A percentile compares a stretch with the other conserved stretches of the same genome.
Conservation (phyloP, 352 stramenopile genomes). For the Globisporangium radiosum region DNA sequence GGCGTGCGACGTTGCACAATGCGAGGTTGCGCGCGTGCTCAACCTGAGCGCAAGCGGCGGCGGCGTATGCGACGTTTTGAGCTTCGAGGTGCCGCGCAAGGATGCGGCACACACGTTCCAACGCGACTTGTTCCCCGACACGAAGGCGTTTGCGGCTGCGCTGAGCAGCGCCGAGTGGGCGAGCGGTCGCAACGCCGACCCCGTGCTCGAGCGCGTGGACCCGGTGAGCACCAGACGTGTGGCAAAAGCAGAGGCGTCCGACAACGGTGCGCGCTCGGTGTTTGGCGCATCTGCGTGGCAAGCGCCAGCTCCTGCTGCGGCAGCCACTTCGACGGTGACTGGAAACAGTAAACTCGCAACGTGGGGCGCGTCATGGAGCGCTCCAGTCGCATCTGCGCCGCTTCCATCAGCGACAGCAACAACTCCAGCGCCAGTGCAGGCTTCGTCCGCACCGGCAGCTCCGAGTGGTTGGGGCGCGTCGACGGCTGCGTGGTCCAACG, state of each 20-base stretch:
- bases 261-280: conserved; percentile 15
- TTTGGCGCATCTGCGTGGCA: conserved; percentile 21
- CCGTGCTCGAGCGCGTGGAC: conserved; percentile 27
- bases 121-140: conserved; percentile 70
- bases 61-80: conserved; percentile 53
- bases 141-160: conserved; percentile 26
- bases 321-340: background rate
- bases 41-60: conserved; percentile 40
- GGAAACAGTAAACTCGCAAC: background rate
- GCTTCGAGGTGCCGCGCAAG: conserved; percentile 59
- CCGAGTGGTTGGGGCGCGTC: conserved; percentile 12
- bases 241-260: background rate
- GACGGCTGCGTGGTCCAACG: conserved; percentile 22
- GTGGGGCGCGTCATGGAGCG: conserved; percentile 11
- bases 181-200: conserved; percentile 32
- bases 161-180: conserved; percentile 39
- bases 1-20: conserved; percentile 36
- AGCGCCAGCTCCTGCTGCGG: background rate
- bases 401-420: background rate
- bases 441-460: background rate
- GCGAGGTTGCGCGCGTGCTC: conserved; percentile 62
- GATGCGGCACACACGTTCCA: conserved; percentile 60
- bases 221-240: conserved; percentile 18
- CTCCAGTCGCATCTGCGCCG: conserved; percentile 9
- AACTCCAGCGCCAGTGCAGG: conserved; percentile 5